Conservation (phyloP, 306 rosid genomes). For the Coriaria nepalensis region DNA sequence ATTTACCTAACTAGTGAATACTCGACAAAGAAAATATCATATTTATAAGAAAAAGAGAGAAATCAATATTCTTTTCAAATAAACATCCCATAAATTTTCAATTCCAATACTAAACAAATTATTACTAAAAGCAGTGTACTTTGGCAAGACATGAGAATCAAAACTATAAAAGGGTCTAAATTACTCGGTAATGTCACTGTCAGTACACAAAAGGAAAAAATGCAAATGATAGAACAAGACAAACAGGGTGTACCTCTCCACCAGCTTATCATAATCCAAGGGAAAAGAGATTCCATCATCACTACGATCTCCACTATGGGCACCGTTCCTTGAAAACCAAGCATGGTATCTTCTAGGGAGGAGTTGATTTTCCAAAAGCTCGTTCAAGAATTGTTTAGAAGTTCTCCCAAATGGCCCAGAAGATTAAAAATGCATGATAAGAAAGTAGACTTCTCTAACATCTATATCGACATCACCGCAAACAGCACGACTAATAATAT, state of each 20-base stretch:
- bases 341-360: constrained; percentile 91
- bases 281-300: constrained; percentile 65
- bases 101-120: no score
- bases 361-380: constrained; percentile 68
- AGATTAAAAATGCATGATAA: constrained; percentile 69
- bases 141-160: no score
- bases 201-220: not conserved
- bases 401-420: constrained; percentile 68
- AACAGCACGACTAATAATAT: constrained; percentile 16
- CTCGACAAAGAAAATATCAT: no score
- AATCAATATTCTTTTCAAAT: no score
- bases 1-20: no score
- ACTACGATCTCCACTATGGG: constrained; percentile 19
- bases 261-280: constrained; percentile 39
- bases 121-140: no score
- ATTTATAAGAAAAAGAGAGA: no score
- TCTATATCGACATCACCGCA: constrained; percentile 47
- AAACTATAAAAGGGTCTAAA: not conserved
- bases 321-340: constrained; percentile 62
- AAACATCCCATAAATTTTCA: no score
- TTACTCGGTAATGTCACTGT: no score
- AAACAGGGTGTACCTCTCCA: constrained; percentile 43
- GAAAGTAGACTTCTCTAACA: constrained; percentile 62
- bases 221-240: not conserved
- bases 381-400: constrained; percentile 45